A percentile compares a stretch with the other conserved stretches of the same genome.
These are phyloP conservation scores for Hypsizygus marmoreus DNA, from an alignment of 768 basidiomycete genomes.

Conservation along the genomic window DNA sequence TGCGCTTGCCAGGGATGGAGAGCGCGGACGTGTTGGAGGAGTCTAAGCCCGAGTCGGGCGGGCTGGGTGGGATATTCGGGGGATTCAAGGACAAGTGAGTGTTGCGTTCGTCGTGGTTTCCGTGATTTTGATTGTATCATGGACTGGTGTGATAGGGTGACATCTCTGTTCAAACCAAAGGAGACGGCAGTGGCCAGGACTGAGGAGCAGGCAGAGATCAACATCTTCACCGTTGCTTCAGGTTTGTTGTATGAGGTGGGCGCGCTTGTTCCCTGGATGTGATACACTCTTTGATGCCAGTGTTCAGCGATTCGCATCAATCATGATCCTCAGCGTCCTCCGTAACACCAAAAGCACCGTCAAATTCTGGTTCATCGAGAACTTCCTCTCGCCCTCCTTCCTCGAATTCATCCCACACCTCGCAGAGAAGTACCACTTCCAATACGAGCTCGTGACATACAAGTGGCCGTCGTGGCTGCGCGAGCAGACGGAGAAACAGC, in stretches of 20 bases:
- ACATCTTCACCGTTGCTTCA: constrained; percentile 98
- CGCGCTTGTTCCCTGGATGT: background rate
- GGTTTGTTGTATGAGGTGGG: constrained; percentile 92
- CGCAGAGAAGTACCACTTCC: constrained; percentile 88
- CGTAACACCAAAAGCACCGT: constrained; percentile 92
- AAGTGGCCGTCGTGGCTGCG: constrained; percentile 99
- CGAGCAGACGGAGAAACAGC: constrained; percentile 96
- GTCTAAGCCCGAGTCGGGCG: constrained; percentile 28
- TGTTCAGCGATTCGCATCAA: constrained; percentile 87
- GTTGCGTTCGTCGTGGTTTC: constrained; percentile 2
- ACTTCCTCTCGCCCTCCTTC: constrained; percentile 98
- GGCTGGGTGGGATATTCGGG: constrained; percentile 44
- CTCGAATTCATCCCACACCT: constrained; percentile 94
- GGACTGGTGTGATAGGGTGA: constrained; percentile 35
- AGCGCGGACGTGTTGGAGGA: constrained; percentile 74
- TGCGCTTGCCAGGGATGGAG: constrained; percentile 76
- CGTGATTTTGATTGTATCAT: constrained; percentile 18
- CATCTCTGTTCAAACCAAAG: constrained; percentile 44
- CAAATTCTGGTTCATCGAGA: constrained; percentile 99
- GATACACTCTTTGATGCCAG: constrained; percentile 5
- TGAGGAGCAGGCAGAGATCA: constrained; percentile 82
- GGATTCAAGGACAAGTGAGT: constrained; percentile 55
- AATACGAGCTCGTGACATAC: constrained; percentile 97
- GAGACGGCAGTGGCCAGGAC: constrained; percentile 22
- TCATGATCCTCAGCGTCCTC: constrained; percentile 97